Evolutionary conservation across 805 yeast species (phyloP), one percentile per base, ranked within the genome.

Genomic region (Suhomyces vadensis): DNA sequence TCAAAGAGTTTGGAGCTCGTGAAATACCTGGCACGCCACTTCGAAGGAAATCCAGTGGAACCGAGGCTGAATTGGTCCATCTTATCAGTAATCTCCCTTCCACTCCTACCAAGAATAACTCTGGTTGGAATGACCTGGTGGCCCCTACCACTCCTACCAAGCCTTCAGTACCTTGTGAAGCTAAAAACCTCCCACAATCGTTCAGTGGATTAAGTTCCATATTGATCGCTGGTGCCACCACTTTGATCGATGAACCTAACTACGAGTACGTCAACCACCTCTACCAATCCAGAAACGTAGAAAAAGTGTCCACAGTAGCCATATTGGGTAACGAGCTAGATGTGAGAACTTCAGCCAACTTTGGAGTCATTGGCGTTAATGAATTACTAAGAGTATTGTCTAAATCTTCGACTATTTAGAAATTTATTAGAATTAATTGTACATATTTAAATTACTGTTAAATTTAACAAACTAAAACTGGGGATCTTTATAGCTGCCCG

Each of bases 231-330:
- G 92, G 92, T 23, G 83, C 87, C 1, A 72, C 81, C 3, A 77
- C 84, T 6, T 80, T 85, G 0, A 71, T 81, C n/a, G 85, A 84
- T 56, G 94, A 87, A 53, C 81, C 85, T 13, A 62, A 80, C 19
- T 83, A 78, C 64, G 80, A 78, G 42, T 75, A 71, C 49, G 77
- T 78, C 20, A 76, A 78, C 46, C 69, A 64, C 3, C 59, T 78
- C 36, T 55, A 58, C 6, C 58, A 59, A n/a, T 62, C 61, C 3
- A 61, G 64, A 1, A 58, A 57, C 6, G 55, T 81, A n/a, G 65
- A 67, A 3, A 61, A 74, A 40, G 79, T 78, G 2, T 72, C 82
- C 48, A 79, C 87, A 1, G 80, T 86, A 31, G 83, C 85, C 2
- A 61, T 71, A 4, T 46, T 64, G 37, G 63, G 63, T 9, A 50